Conservation (phyloP, 2,329 filamentous ascomycete species). For the Metarhizium brunneum region DNA sequence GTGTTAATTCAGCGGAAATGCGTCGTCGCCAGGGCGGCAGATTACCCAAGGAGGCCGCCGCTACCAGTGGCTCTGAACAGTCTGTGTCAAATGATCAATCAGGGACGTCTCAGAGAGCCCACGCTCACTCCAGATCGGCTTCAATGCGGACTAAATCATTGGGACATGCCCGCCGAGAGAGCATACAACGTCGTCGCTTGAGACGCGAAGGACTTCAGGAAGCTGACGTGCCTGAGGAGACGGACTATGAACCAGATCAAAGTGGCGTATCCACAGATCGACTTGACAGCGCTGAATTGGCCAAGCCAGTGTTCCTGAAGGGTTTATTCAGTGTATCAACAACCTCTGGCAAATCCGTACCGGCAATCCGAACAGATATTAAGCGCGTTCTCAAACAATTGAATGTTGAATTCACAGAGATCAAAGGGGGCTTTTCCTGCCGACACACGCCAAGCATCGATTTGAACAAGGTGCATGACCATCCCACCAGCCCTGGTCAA, state of each 20-base stretch:
- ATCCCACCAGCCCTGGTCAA: constrained; percentile 47
- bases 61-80: constrained; percentile 72
- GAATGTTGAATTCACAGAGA: constrained; percentile 84
- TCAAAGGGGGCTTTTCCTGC: constrained; percentile 88
- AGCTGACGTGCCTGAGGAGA: constrained; percentile 82
- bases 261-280: constrained; percentile 53
- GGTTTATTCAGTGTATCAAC: constrained; percentile 96
- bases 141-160: constrained; percentile 76
- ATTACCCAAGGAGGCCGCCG: constrained; percentile 54
- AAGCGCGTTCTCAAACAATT: constrained; percentile 82
- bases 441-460: constrained; percentile 85
- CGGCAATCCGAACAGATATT: constrained; percentile 79
- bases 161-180: constrained; percentile 81
- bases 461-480: constrained; percentile 61
- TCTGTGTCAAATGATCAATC: constrained; percentile 49
- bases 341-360: constrained; percentile 82
- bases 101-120: constrained; percentile 41
- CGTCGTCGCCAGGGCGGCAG: constrained; percentile 48
- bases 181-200: constrained; percentile 77
- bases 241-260: constrained; percentile 64
- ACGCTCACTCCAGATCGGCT: constrained; percentile 45
- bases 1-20: constrained; percentile 81
- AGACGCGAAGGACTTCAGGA: constrained; percentile 64
- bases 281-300: constrained; percentile 62
- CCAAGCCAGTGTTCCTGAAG: constrained; percentile 92